Conservation (phyloP, 805 yeast species). For the Pichia deserticola region DNA sequence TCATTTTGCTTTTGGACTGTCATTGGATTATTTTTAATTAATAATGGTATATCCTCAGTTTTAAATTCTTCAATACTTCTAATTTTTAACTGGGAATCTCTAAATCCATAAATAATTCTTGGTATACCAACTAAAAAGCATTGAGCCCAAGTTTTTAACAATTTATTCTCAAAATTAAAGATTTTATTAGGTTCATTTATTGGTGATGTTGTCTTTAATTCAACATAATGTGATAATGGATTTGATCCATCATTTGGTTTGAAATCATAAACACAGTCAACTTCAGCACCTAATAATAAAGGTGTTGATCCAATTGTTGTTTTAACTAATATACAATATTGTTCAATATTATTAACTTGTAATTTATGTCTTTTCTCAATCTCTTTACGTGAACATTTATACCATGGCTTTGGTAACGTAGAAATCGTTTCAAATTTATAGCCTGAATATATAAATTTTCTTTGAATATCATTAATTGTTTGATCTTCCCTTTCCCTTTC, state of each 20-base stretch:
- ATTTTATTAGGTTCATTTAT: slow-evolving; percentile 53
- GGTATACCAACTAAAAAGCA: slow-evolving; percentile 82
- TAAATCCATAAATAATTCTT: slow-evolving; percentile 76
- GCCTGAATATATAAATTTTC: slow-evolving; percentile 52
- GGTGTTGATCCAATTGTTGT: slow-evolving; percentile 75
- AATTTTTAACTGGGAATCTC: slow-evolving; percentile 65
- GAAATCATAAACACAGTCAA: slow-evolving; percentile 84
- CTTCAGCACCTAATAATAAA: slow-evolving; percentile 78
- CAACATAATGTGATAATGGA: slow-evolving; percentile 69
- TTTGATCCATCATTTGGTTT: slow-evolving; percentile 42
- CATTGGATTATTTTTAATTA: slow-evolving; percentile 47
- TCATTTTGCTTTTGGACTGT: slow-evolving; percentile 23
- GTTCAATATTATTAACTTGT: slow-evolving; percentile 63
- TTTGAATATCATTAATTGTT: slow-evolving; percentile 27
- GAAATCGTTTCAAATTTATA: slow-evolving; percentile 81
- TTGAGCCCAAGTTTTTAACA: slow-evolving; percentile 87
- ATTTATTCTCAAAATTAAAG: slow-evolving; percentile 62
- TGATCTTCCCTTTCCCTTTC: slow-evolving; percentile 22
- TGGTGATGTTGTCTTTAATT: slow-evolving; percentile 64
- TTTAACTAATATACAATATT: slow-evolving; percentile 71
- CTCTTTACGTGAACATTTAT: slow-evolving; percentile 51
- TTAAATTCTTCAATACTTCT: slow-evolving; percentile 64
- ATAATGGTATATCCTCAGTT: slow-evolving; percentile 71
- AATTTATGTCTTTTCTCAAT: slow-evolving; percentile 60
- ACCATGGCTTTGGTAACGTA: slow-evolving; percentile 72